Percentiles rank a stretch among this genome's conserved stretches.
These are phyloP conservation scores for Xylariaceae sp. DNA, from an alignment of 2,329 filamentous ascomycete genomes.

Conservation along the genomic window DNA sequence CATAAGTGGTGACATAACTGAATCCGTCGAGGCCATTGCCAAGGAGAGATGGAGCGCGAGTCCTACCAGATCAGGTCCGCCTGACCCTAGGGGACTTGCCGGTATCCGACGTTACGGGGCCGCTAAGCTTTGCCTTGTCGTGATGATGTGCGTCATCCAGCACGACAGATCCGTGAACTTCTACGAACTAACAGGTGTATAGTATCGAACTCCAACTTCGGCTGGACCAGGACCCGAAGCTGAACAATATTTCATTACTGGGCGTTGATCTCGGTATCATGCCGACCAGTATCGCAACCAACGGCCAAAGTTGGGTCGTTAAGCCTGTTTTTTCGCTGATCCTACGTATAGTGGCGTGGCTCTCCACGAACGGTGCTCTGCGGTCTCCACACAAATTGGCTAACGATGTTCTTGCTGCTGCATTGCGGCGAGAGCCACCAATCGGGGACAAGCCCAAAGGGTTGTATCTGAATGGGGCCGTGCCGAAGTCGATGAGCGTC, in stretches of 20 bases:
- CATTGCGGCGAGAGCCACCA: slow-evolving; percentile 42
- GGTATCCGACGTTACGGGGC: slow-evolving; percentile 37
- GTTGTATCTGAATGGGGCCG: slow-evolving; percentile 33
- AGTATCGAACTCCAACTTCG: slow-evolving; percentile 34
- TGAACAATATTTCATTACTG: slow-evolving; percentile 34
- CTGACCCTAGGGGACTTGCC: slow-evolving; percentile 23
- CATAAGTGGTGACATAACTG: slow-evolving; percentile 25
- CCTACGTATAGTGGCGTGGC: slow-evolving; percentile 15
- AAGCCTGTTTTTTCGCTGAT: slow-evolving; percentile 9
- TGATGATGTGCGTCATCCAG: slow-evolving; percentile 26
- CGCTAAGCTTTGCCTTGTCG: slow-evolving; percentile 36
- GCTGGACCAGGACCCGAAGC: slow-evolving; percentile 31
- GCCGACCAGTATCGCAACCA: slow-evolving; percentile 23
- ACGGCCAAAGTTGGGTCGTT: slow-evolving; percentile 7
- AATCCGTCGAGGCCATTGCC: slow-evolving; percentile 26
- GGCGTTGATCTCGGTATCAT: slow-evolving; percentile 39
- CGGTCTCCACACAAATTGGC: slow-evolving; percentile 12
- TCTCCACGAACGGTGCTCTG: slow-evolving; percentile 6
- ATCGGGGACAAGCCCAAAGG: slow-evolving; percentile 43
- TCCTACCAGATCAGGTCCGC: slow-evolving; percentile 19
- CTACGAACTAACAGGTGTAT: neutral
- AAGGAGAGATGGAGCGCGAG: slow-evolving; percentile 31
- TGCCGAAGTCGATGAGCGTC: slow-evolving; percentile 35
- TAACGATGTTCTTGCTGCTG: slow-evolving; percentile 40
- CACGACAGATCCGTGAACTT: neutral